A percentile compares a stretch with the other conserved stretches of the same genome.
Conservation (phyloP, 192 early-diverging fungal species). For the Funneliformis mosseae region DNA sequence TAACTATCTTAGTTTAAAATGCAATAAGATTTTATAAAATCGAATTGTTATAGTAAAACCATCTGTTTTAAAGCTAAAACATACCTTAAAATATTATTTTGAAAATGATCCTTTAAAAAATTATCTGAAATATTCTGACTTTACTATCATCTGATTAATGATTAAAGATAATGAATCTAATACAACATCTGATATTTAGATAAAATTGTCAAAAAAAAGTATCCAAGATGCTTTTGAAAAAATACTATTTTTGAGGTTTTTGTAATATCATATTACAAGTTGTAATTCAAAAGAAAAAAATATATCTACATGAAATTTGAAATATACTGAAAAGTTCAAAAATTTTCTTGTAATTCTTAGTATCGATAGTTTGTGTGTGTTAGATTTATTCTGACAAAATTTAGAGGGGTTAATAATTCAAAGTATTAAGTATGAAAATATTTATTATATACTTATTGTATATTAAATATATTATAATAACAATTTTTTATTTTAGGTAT, state of each 20-base stretch:
- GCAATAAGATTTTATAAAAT: too few species aligned
- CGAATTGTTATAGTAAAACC: conserved; percentile 18
- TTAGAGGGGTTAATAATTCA: neutral
- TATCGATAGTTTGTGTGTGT: neutral
- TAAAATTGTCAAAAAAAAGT: neutral
- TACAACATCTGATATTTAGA: neutral
- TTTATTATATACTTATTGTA: too few species aligned
- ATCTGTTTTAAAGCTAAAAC: conserved; percentile 9
- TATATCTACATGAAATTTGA: neutral
- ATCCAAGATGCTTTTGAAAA: neutral
- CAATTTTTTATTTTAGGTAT: too few species aligned
- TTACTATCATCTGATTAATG: neutral
- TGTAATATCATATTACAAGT: neutral
- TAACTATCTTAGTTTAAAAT: too few species aligned
- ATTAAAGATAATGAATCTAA: neutral
- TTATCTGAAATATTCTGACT: neutral
- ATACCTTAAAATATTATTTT: neutral
- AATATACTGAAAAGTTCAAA: neutral
- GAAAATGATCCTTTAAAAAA: neutral
- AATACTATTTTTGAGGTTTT: neutral
- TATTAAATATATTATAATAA: too few species aligned
- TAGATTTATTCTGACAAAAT: neutral
- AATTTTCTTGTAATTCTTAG: conserved; percentile 7
- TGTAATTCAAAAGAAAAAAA: conserved; percentile 9
- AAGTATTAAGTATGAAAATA: neutral